A percentile compares a stretch with the other conserved stretches of the same genome.
Evolutionary conservation across 2,329 filamentous ascomycete genomes (phyloP).

Genomic region (Rasamsonia emersonii): DNA sequence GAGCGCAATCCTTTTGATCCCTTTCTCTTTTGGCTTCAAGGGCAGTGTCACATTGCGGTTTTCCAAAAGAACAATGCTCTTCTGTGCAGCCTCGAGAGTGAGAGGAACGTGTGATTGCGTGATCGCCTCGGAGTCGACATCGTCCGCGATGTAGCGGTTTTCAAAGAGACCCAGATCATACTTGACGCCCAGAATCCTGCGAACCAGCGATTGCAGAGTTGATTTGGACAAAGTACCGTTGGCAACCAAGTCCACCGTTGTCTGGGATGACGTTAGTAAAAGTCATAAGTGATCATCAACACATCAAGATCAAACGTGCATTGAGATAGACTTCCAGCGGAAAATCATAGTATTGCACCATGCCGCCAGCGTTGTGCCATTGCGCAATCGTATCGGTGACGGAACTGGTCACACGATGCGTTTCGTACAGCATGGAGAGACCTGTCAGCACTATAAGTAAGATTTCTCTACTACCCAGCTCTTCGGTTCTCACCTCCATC

Average conservation of each 20-base stretch:
- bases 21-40: too few species aligned
- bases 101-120: slow-evolving; percentile 27
- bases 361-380: slow-evolving; percentile 39
- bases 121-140: slow-evolving; percentile 27
- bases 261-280: too few species aligned
- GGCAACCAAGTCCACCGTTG: slow-evolving; percentile 25
- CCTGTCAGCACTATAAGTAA: too few species aligned
- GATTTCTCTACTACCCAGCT: too few species aligned
- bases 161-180: slow-evolving; percentile 38
- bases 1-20: too few species aligned
- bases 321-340: slow-evolving; percentile 32
- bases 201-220: slow-evolving; percentile 30
- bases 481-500: too few species aligned
- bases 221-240: slow-evolving; percentile 29
- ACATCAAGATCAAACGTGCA: slow-evolving; percentile 3
- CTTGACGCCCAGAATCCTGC: slow-evolving; percentile 32
- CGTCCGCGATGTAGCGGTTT: slow-evolving; percentile 27
- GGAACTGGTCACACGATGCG: slow-evolving; percentile 30
- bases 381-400: slow-evolving; percentile 34
- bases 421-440: too few species aligned
- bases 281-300: too few species aligned
- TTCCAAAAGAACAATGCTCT: slow-evolving; percentile 36
- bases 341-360: slow-evolving; percentile 41
- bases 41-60: slow-evolving; percentile 35
- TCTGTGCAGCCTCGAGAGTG: slow-evolving; percentile 36